Conservation (phyloP, 305 asterid genomes). For the Ruellia speciosa region DNA sequence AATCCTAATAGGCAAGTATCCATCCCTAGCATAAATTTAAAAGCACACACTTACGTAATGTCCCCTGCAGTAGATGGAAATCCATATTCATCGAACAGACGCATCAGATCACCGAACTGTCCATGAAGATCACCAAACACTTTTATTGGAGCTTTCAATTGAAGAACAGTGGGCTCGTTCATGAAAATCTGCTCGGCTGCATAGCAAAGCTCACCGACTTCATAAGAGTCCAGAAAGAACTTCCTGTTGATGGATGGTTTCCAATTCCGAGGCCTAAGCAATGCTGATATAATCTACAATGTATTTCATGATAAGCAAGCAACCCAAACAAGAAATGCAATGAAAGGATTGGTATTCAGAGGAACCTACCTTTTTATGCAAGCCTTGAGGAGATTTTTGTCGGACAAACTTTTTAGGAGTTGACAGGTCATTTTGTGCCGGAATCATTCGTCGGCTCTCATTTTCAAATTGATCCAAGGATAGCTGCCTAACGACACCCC, state of each 20-base stretch:
- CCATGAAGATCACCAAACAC: constrained; percentile 99
- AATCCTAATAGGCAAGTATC: too few species aligned
- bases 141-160: constrained; percentile 93
- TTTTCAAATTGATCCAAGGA: constrained; percentile 97
- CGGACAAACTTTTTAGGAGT: constrained; percentile 66
- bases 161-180: constrained; percentile 96
- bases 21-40: constrained; percentile 1
- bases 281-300: constrained; percentile 75
- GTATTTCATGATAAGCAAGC: neutral
- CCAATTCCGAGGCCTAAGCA: constrained; percentile 96
- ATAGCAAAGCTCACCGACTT: constrained; percentile 97
- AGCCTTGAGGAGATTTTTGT: constrained; percentile 94
- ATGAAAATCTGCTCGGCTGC: constrained; percentile 98
- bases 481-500: constrained; percentile 96
- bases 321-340: neutral
- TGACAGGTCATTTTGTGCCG: constrained; percentile 65
- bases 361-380: constrained; percentile 72
- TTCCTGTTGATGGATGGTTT: constrained; percentile 82
- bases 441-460: constrained; percentile 91
- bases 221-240: constrained; percentile 93
- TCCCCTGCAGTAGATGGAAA: constrained; percentile 99
- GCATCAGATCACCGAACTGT: constrained; percentile 96
- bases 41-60: constrained; percentile 64
- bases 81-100: constrained; percentile 98
- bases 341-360: constrained; percentile 25